Evolutionary conservation across 1,284 basidiomycete species (phyloP), one percentile per base, ranked within the genome.

Genomic region (Apiotrichum brassicae): DNA sequence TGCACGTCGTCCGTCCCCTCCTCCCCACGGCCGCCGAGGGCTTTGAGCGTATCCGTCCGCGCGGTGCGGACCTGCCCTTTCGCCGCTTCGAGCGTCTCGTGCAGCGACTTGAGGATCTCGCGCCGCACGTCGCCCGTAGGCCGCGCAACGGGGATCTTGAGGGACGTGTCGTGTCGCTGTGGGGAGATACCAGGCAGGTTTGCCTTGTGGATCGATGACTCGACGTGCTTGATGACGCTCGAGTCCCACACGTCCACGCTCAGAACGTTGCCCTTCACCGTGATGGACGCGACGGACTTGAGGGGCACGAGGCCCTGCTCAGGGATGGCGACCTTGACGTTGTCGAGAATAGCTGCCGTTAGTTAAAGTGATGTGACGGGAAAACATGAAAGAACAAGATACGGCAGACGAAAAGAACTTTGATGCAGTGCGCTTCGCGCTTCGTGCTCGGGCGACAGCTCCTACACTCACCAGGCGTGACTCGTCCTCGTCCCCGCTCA

Each of bases 171-270:
- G 26, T 63, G 61, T 20, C 64, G 59, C 51, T 64, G 63, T 5
- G 71, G 70, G 20, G 60, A 63, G 40, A 74, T 59, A 13, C 72
- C 72, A 2, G 72, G 72, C 4, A 74, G 56, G 52, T 74, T 74
- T 38, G 72, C 68, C 38, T 61, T 57, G 50, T 70, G 63, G 13
- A 74, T 61, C 2, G 71, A 71, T 13, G 62, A 63, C 49, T 71
- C 68, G 24, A 74, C 68, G 35, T 60, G 48, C 56, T 74, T 74
- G 35, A 62, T 60, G 9, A 56, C 47, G 59, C 66, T 37, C 8
- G 54, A 46, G 50, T 74, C 72, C 56, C 64, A 74, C 1, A 71
- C 63, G 46, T 71, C 68, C 9, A 74, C 64, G 47, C 53, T 62
- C 8, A 74, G 50, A 3, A 64, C 59, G 39, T 62, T 62, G 5